Percentiles rank a stretch among this genome's conserved stretches.
These are phyloP conservation scores for Clathrospora elynae DNA, from an alignment of 2,329 filamentous ascomycete genomes.

Conservation along the genomic window DNA sequence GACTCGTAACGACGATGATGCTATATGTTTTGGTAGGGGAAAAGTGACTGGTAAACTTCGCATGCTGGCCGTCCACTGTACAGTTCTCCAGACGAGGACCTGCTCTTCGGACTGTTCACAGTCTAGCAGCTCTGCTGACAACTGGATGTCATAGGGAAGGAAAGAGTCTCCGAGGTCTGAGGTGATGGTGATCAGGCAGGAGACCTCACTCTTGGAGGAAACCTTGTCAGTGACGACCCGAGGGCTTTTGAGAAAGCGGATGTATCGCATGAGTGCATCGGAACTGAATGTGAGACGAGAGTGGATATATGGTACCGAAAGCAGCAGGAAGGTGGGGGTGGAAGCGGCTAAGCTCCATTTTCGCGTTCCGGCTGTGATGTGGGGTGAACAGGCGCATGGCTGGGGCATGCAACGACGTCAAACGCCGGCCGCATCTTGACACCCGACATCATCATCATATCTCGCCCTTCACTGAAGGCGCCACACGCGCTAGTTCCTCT, in stretches of 20 bases:
- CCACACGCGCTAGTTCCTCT: no score
- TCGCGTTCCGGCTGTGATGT: constrained; percentile 15
- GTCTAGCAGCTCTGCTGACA: constrained; percentile 49
- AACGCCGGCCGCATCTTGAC: constrained; percentile 14
- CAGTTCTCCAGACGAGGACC: constrained; percentile 49
- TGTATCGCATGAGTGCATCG: constrained; percentile 56
- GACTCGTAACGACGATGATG: constrained; percentile 46
- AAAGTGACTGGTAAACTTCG: constrained; percentile 53
- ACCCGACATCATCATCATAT: constrained; percentile 14
- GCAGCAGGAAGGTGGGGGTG: constrained; percentile 11
- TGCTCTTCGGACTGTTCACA: constrained; percentile 34
- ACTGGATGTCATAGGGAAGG: constrained; percentile 55
- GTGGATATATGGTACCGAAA: constrained; percentile 3
- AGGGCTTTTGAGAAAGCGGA: constrained; percentile 71
- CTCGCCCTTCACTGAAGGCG: constrained; percentile 14
- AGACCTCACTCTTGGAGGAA: constrained; percentile 20
- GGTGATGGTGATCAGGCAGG: constrained; percentile 64
- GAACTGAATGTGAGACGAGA: neutral
- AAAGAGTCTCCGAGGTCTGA: constrained; percentile 72
- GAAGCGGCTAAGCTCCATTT: constrained; percentile 3
- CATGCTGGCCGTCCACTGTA: constrained; percentile 53
- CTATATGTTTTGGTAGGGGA: constrained; percentile 47
- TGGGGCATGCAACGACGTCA: constrained; percentile 6
- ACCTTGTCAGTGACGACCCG: constrained; percentile 49
- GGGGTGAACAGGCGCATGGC: constrained; percentile 20